Base-by-base conservation (phyloP, 352 stramenopile genomes). In the Phytophthora sansomeana region DNA sequence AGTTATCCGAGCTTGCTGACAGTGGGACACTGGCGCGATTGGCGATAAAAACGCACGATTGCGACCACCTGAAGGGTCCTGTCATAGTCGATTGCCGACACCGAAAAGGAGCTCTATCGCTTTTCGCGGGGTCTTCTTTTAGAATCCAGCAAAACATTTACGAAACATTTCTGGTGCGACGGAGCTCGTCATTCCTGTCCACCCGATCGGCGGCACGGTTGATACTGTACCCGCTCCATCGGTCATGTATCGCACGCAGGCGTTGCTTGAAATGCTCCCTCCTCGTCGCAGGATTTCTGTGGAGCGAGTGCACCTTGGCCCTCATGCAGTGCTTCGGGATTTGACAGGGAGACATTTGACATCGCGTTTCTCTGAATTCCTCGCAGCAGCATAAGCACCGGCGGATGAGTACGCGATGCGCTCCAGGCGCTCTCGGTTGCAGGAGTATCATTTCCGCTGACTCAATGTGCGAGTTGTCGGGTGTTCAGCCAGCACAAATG, bases 291-390 rank as follows among this genome's bases (percentile, higher is more conserved):
- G 43, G 49, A 57, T 63, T 53, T 38, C 57, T 30, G 16, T 65
- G 47, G 52, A 41, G 38, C 32, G 46, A 53, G 36, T 29, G 47
- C 55, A 41, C 19, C 55, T 7, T 48, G 1, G 39, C 42, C 6
- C 24, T 11, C 55, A 60, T 57, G 26, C 43, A 62, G 64, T 63
- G 52, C 58, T 24, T 63, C 24, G 33, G 36, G 63, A 67, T 72
- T 72, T 72, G 64, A 58, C 35, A 50, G 11, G 29, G 56, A 60
- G 63, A 72, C 57, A 71, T 71, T 65, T 67, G 63, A 47, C 49
- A 57, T 32, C 41, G 33, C 56, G 43, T 70, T 65, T 69, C 46
- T 69, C 49, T 62, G 49, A 29, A 48, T 61, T 63, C 46, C 44
- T 47, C 30, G 33, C 32, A 16, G 49, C 5, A 3, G 52, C 28